Conservation (phyloP, 169 alveolate genomes). For the Plasmodium relictum region DNA sequence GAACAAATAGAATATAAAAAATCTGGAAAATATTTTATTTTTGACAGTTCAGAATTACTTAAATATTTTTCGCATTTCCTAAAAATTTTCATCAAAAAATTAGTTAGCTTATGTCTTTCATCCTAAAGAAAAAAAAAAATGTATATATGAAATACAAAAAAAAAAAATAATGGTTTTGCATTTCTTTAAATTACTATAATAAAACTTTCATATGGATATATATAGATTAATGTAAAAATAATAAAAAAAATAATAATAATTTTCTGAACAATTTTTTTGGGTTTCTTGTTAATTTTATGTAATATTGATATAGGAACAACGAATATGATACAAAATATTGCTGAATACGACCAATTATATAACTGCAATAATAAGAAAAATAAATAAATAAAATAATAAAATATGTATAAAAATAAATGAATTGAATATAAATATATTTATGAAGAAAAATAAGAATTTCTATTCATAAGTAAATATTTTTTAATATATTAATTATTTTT, state of each 20-base stretch:
- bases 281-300: constrained; percentile 26
- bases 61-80: constrained; percentile 24
- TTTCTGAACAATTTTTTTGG: constrained; percentile 14
- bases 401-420: neutral
- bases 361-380: constrained; percentile 19
- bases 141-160: neutral
- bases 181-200: constrained; percentile 39
- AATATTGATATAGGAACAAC: constrained; percentile 58
- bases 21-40: constrained; percentile 44
- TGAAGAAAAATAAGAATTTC: neutral
- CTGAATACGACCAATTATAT: constrained; percentile 75
- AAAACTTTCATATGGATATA: constrained; percentile 53
- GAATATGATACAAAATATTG: constrained; percentile 30
- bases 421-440: neutral
- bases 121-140: constrained; percentile 8
- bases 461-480: neutral
- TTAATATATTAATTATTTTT: neutral
- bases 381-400: neutral
- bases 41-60: constrained; percentile 3
- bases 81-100: constrained; percentile 1
- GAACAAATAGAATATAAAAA: constrained; percentile 64
- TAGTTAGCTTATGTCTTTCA: constrained; percentile 26
- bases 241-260: constrained; percentile 37
- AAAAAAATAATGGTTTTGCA: neutral
- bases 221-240: constrained; percentile 13